Evolutionary conservation across 306 rosid genomes (phyloP).

Genomic region (Rosa chinensis): DNA sequence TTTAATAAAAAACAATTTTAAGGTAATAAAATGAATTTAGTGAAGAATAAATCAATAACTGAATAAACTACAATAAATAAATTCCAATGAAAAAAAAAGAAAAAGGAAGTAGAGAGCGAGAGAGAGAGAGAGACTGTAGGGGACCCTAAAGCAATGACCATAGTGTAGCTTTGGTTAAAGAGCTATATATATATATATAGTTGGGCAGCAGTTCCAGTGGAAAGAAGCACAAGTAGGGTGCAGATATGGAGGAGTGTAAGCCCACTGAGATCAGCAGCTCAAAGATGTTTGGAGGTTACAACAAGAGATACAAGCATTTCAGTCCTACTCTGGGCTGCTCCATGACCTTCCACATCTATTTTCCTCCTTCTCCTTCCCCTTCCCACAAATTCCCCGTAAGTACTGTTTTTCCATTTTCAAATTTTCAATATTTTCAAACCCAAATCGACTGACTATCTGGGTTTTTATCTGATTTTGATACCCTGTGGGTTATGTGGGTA

Average conservation of each 20-base stretch:
- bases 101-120: no score
- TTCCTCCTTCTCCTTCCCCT: constrained; percentile 67
- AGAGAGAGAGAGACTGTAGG: no score
- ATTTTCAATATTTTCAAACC: background rate
- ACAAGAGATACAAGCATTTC: constrained; percentile 79
- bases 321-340: constrained; percentile 87
- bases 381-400: constrained; percentile 77
- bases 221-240: background rate
- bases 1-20: no score
- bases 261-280: constrained; percentile 63
- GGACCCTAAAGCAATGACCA: no score
- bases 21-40: no score
- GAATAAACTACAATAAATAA: no score
- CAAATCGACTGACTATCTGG: constrained; percentile 7
- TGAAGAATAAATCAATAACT: no score
- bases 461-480: constrained; percentile 2
- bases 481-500: background rate
- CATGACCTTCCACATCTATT: constrained; percentile 81
- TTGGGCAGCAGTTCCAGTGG: no score
- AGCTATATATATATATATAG: no score
- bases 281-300: constrained; percentile 88
- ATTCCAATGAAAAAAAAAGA: no score
- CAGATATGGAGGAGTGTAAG: constrained; percentile 55
- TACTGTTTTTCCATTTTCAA: constrained; percentile 11
- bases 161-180: no score